Evolutionary conservation across 352 stramenopile genomes (phyloP).

Genomic region (Sclerospora graminicola): DNA sequence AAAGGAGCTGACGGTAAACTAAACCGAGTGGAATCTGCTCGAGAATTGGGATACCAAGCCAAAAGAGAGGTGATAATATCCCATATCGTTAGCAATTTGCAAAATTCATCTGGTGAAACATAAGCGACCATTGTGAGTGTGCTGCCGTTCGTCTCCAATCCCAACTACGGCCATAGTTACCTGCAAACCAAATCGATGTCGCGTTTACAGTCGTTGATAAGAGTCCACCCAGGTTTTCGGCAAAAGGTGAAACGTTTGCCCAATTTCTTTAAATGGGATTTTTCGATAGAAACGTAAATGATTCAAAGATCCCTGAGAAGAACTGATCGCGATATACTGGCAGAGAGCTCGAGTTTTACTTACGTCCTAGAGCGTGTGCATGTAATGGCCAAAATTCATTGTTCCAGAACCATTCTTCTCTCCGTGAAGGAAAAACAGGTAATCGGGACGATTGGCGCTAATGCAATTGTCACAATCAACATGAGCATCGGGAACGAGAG

Average conservation of each 20-base stretch:
- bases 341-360: constrained; percentile 51
- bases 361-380: constrained; percentile 36
- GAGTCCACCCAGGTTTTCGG: constrained; percentile 43
- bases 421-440: no score
- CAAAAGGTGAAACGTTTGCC: constrained; percentile 50
- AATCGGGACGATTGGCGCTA: constrained; percentile 20
- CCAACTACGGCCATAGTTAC: no score
- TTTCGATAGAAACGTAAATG: constrained; percentile 44
- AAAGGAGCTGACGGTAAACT: constrained; percentile 49
- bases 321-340: constrained; percentile 50
- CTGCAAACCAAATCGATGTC: constrained; percentile 33
- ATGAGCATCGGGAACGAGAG: no score
- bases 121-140: constrained; percentile 27
- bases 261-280: constrained; percentile 45
- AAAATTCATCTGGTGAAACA: constrained; percentile 30
- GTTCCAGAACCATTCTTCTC: no score
- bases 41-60: no score
- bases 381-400: no score
- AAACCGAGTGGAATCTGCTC: constrained; percentile 40
- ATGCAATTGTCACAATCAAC: no score
- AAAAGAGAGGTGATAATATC: constrained; percentile 35
- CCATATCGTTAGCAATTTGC: constrained; percentile 48
- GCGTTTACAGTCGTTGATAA: constrained; percentile 34
- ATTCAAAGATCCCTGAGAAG: constrained; percentile 49
- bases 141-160: constrained; percentile 45